phyloP scores from a whole-genome alignment of 225 moss, liverwort and hornwort species.

The Asterella californica region DNA sequence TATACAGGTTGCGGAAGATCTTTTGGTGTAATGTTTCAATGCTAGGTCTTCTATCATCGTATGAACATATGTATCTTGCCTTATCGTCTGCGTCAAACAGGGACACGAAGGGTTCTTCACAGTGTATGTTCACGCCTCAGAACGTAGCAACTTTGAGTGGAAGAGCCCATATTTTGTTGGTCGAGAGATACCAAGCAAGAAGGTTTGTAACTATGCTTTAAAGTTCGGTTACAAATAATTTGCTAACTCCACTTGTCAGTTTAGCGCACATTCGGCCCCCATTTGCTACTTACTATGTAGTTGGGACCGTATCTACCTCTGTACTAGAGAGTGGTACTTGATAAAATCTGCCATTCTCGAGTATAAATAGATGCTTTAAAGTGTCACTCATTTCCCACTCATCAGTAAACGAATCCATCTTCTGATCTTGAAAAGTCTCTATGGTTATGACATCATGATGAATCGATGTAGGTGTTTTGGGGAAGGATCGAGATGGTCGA shows the following conservation, averaged over 20 bases:
- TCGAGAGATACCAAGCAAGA: conserved; percentile 36
- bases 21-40: not conserved
- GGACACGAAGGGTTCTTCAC: conserved; percentile 41
- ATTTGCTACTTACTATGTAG: too few species aligned
- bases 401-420: not conserved
- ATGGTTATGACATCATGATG: not conserved
- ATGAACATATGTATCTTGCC: not conserved
- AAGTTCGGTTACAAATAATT: not conserved
- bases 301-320: too few species aligned
- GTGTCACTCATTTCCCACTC: too few species aligned
- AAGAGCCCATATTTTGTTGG: conserved; percentile 27
- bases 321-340: too few species aligned
- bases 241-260: not conserved
- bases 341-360: too few species aligned
- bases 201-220: not conserved
- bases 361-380: not conserved
- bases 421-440: not conserved
- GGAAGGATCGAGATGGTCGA: conserved; percentile 50
- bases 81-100: not conserved
- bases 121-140: conserved; percentile 42
- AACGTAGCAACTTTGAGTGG: conserved; percentile 29
- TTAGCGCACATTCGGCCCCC: too few species aligned
- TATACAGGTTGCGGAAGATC: not conserved
- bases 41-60: not conserved
- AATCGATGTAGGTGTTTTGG: conserved; percentile 29